Evolutionary conservation across 305 asterid species (phyloP), one percentile per base, ranked within the genome.

Genomic region (Caryopteris hybrid): DNA sequence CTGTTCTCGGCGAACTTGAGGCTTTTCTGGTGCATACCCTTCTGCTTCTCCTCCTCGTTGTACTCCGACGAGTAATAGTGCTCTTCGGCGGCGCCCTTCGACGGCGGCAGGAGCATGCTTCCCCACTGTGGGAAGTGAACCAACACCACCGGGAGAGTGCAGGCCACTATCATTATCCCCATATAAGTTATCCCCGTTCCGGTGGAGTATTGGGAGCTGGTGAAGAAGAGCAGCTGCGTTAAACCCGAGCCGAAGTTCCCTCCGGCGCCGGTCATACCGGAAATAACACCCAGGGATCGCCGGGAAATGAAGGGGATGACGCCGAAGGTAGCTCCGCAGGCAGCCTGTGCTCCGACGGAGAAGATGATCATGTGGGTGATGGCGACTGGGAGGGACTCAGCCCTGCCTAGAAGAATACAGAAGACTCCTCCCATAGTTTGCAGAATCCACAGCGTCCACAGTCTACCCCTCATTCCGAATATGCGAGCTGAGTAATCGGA

Each of bases 401-500:
- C 80, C 33, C 65, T 7, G 4, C 80, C 80, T 1, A 76, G 59
- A 16, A 76, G 70, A 6, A 70, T 2, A 9, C 80, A 75, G 59
- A 75, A 75, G 0, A 46, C 45, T 4, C 79, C 75, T 17, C 79
- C 79, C 72, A 69, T 47, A 1, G 79, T 75, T 46, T 76, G 80
- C 0, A 76, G 71, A 56, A 47, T 71, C 74, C 80, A 76, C 5
- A 76, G 80, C 1, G 71, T 60, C 80, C 80, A 76, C 1, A 76
- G 58, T 8, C 80, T 51, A 0, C 80, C 80, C 43, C 77, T 59
- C 80, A 76, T 76, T 11, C 80, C 77, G 45, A 76, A 76, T 4
- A 18, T 3, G 2, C 74, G 55, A 22, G 67, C 77, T 0, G 57
- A 16, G 5, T 56, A 66, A 14, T 76, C 77, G 0, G 77, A 76